Evolutionary conservation across 345 rosid genomes (phyloP), one percentile per base, ranked within the genome.

Genomic region (Salix arbutifolia): DNA sequence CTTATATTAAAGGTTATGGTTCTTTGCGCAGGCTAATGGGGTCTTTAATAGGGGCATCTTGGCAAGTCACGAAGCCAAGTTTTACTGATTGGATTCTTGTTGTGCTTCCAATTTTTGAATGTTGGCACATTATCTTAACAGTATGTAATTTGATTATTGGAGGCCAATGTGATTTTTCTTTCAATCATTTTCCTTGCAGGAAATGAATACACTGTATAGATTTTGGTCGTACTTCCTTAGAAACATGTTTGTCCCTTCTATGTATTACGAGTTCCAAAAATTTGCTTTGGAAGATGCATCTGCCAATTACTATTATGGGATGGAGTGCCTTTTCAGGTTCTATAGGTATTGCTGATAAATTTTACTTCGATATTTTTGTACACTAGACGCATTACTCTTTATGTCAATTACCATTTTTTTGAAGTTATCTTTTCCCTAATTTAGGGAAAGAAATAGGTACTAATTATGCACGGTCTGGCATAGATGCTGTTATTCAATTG

Each of bases 141-240:
- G 13, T 1, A n/a, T 56, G 62, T 56, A n/a, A 56, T 56, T 53
- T 21, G 60, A 53, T 53, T 56, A 9, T 56, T 37, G 40, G 53
- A 23, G 37, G 13, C n/a, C n/a, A 25, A 33, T 71, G 19, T 69
- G 69, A 28, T 46, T 35, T 26, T 35, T 30, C 28, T 12, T 38
- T 40, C 56, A 53, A 60, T 76, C 61, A 23, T 53, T 73, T 77
- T 74, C 38, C 40, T 14, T 88, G 86, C 93, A 96, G 99, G 99
- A 93, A 87, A 96, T 96, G 99, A 96, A 96, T 79, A 89, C 92
- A 21, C 83, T 96, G 62, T 96, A 91, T 81, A 86, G 98, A 71
- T 96, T 93, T 82, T 96, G 99, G 99, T 90, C 98, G 19, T 96
- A 89, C 85, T 93, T 96, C 84, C 96, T 96, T 62, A 87, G 99